phyloP scores from a whole-genome alignment of 225 moss, liverwort and hornwort species.

The Pseudisothecium myosuroides region DNA sequence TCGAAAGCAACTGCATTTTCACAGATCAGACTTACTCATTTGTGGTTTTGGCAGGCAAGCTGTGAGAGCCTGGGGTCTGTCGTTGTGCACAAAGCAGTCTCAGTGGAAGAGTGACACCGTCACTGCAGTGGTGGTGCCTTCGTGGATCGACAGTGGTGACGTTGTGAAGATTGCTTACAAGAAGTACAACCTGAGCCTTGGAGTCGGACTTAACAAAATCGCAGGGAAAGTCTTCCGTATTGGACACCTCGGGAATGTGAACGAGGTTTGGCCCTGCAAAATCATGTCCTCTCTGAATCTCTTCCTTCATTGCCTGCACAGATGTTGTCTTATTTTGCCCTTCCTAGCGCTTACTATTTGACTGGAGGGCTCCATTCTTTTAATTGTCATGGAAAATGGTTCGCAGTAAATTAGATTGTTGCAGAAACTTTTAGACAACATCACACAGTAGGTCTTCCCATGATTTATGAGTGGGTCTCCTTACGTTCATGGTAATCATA shows the following conservation, averaged over 20 bases:
- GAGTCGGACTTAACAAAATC: conserved; percentile 77
- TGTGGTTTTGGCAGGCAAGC: conserved; percentile 44
- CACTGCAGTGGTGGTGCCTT: conserved; percentile 75
- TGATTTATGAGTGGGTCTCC: no score
- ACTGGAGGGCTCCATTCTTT: background rate
- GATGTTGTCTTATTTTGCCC: background rate
- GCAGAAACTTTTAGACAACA: background rate
- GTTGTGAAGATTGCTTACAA: conserved; percentile 73
- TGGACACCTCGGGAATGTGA: conserved; percentile 84
- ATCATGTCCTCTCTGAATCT: background rate
- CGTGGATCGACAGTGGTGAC: conserved; percentile 54
- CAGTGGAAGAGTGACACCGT: conserved; percentile 91
- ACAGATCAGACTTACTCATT: background rate
- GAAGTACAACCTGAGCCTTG: conserved; percentile 82
- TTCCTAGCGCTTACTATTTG: background rate
- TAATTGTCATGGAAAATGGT: background rate
- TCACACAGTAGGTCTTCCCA: background rate
- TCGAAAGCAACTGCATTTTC: background rate
- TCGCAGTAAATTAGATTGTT: background rate
- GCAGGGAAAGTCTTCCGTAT: conserved; percentile 88
- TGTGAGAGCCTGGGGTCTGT: conserved; percentile 82
- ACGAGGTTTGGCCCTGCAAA: conserved; percentile 41
- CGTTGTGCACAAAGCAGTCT: conserved; percentile 44
- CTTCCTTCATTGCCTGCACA: background rate
- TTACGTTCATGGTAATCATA: no score